Conservation (phyloP, 169 alveolate species). For the Cryptosporidium baileyi region DNA sequence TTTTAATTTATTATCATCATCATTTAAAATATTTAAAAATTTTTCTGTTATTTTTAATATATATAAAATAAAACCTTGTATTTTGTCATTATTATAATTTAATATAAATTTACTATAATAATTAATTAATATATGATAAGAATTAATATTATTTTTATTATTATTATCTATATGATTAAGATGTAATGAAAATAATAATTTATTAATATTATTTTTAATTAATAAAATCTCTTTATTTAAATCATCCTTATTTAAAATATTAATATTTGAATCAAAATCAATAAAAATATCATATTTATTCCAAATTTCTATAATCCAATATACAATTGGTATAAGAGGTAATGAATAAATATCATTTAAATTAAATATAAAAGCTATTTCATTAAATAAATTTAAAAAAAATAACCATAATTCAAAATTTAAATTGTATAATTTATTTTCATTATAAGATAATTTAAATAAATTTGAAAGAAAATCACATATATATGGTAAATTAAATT, state of each 20-base stretch:
- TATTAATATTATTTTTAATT: not conserved
- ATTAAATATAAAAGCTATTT: not conserved
- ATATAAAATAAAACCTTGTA: conserved; percentile 15
- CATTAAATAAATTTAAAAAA: not conserved
- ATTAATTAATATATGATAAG: not conserved
- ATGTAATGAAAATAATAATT: not conserved
- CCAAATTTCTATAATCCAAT: conserved; percentile 37
- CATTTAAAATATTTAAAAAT: not conserved
- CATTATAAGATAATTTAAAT: conserved; percentile 10
- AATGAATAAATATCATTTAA: not conserved
- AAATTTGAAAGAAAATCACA: conserved; percentile 17
- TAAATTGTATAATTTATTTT: not conserved
- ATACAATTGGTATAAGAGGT: conserved; percentile 9
- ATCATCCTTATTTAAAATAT: not conserved
- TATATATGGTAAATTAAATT: not conserved
- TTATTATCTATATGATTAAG: not conserved
- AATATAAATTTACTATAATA: not conserved
- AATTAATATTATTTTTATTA: not conserved
- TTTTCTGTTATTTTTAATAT: not conserved
- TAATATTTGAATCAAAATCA: not conserved
- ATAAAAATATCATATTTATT: conserved; percentile 31
- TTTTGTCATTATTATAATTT: not conserved
- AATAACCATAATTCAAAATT: conserved; percentile 6
- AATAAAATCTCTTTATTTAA: no score
- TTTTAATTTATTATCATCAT: not conserved